Evolutionary conservation across 129 eudicot genomes (phyloP).

Genomic region (Pseudognaphalium luteoalbum): DNA sequence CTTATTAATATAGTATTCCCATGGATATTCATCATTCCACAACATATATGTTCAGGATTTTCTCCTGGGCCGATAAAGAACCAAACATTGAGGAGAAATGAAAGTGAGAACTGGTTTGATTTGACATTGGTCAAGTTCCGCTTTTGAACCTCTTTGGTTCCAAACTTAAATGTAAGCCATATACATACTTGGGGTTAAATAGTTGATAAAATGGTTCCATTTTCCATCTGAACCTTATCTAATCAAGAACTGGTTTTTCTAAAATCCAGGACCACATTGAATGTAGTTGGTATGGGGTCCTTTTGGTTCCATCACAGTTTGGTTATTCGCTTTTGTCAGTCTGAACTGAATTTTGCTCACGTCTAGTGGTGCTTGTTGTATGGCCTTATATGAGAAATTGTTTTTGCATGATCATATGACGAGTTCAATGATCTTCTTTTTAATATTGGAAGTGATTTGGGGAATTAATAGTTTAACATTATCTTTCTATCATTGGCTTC

Average conservation of each 20-base stretch:
- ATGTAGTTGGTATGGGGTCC: not conserved
- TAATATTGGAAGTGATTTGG: not conserved
- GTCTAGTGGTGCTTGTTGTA: not conserved
- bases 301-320: not conserved
- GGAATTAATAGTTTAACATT: too few relatives aligned
- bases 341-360: not conserved
- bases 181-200: not conserved
- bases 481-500: too few relatives aligned
- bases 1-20: not conserved
- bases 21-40: not conserved
- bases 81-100: not conserved
- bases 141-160: not conserved
- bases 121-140: too few relatives aligned
- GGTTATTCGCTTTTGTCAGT: not conserved
- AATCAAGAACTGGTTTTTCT: not conserved
- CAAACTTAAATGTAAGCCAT: not conserved
- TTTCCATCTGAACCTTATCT: not conserved
- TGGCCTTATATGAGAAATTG: not conserved
- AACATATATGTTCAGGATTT: not conserved
- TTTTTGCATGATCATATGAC: not conserved
- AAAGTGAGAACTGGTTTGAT: not conserved
- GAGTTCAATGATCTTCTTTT: not conserved
- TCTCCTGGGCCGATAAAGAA: not conserved
- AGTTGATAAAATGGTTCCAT: not conserved
- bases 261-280: not conserved